A percentile compares a stretch with the other conserved stretches of the same genome.
These are phyloP conservation scores for Blumeria graminis DNA, from an alignment of 2,329 filamentous ascomycete species.

Conservation along the genomic window DNA sequence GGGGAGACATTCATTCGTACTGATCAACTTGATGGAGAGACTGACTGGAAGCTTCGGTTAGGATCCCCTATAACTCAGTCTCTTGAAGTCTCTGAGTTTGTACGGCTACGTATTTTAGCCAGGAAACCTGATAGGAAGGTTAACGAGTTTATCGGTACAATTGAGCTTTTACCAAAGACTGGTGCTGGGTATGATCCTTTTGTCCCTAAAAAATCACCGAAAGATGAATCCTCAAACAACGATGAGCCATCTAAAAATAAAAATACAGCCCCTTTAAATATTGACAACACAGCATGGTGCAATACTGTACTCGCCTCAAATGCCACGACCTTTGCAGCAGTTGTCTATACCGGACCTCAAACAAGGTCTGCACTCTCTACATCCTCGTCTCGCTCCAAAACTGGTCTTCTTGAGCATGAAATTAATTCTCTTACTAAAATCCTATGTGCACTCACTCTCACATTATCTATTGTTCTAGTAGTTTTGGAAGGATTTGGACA, in stretches of 20 bases:
- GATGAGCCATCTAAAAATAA: constrained; percentile 16
- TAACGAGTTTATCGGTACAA: constrained; percentile 80
- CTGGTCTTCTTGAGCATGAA: constrained; percentile 77
- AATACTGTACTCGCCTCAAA: constrained; percentile 93
- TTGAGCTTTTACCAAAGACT: constrained; percentile 43
- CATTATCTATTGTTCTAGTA: constrained; percentile 69
- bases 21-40: constrained; percentile 92
- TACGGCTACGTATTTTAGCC: constrained; percentile 46
- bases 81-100: constrained; percentile 48
- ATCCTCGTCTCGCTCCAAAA: constrained; percentile 76
- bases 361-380: constrained; percentile 88
- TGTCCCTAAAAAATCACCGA: constrained; percentile 10
- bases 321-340: constrained; percentile 64
- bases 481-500: constrained; percentile 60
- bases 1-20: constrained; percentile 95
- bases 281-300: constrained; percentile 97
- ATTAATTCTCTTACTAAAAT: constrained; percentile 97
- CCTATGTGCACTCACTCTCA: constrained; percentile 66
- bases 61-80: constrained; percentile 68
- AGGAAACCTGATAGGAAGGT: constrained; percentile 84
- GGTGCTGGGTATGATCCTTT: constrained; percentile 23
- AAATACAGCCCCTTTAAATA: constrained; percentile 51
- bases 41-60: constrained; percentile 88
- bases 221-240: constrained; percentile 12
- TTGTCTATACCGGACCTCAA: constrained; percentile 85